Percentiles rank a stretch among this genome's conserved stretches.
Conservation (phyloP, 1,139 yeast species). For the Maudiozyma humilis region DNA sequence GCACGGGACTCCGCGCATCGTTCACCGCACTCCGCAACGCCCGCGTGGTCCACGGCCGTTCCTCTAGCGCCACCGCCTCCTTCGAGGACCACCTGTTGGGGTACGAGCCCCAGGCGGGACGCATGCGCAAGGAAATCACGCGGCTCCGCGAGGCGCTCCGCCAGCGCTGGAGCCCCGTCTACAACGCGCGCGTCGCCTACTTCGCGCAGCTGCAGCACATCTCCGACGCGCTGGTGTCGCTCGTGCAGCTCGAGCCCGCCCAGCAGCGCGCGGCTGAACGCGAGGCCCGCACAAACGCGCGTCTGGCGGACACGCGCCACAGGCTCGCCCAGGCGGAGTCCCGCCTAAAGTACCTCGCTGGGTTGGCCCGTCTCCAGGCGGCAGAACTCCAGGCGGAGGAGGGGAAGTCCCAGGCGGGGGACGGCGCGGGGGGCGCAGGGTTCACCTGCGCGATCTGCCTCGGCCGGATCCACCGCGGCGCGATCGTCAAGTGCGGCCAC, state of each 20-base stretch:
- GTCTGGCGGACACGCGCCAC: conserved; percentile 14
- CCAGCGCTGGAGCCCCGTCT: conserved; percentile 48
- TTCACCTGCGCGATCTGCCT: conserved; percentile 70
- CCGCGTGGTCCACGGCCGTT: conserved; percentile 16
- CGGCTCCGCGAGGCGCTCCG: conserved; percentile 43
- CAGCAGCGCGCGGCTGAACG: conserved; percentile 22
- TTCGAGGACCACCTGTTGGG: conserved; percentile 22
- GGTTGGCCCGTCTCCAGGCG: too few species aligned
- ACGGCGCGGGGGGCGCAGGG: too few species aligned
- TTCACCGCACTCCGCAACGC: conserved; percentile 27
- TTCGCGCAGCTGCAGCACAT: conserved; percentile 77
- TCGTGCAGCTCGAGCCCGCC: conserved; percentile 20
- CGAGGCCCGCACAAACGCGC: conserved; percentile 17
- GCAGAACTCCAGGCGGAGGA: too few species aligned
- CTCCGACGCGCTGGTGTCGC: conserved; percentile 59
- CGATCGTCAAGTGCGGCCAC: conserved; percentile 84
- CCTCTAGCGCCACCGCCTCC: conserved; percentile 4
- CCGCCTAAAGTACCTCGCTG: conserved; percentile 59
- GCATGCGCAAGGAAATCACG: conserved; percentile 20
- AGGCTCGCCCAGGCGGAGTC: conserved; percentile 39
- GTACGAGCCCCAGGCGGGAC: conserved; percentile 18
- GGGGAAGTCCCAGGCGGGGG: conserved; percentile 18
- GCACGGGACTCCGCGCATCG: conserved; percentile 21
- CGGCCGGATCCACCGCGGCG: conserved; percentile 58
- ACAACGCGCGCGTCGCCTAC: conserved; percentile 71